A percentile compares a stretch with the other conserved stretches of the same genome.
Conservation (phyloP, 257 asterid genomes). For the Petrea volubilis region DNA sequence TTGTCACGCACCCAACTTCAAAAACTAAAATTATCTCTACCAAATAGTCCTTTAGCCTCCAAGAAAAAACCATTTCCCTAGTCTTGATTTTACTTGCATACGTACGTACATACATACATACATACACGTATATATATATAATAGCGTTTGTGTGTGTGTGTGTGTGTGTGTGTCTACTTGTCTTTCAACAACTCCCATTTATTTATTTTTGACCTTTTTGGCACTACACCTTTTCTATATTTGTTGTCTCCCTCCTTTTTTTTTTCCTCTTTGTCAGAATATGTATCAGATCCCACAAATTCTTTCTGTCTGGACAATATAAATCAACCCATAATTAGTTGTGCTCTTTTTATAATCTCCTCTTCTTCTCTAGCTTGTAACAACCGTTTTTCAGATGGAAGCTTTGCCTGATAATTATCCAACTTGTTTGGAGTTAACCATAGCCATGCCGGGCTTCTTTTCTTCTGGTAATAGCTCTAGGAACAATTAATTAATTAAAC, state of each 20-base stretch:
- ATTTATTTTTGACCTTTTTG: constrained; percentile 43
- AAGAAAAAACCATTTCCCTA: constrained; percentile 7
- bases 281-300: constrained; percentile 24
- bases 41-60: neutral
- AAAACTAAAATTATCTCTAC: neutral
- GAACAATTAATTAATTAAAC: neutral
- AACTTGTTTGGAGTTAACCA: constrained; percentile 58
- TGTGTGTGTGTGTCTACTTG: no score
- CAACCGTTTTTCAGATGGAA: constrained; percentile 49
- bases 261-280: constrained; percentile 29
- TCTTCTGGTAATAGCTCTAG: constrained; percentile 49
- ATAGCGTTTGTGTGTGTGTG: neutral
- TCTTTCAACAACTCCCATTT: constrained; percentile 39
- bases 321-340: neutral
- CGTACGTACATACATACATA: no score
- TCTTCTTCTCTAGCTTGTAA: neutral
- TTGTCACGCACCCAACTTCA: constrained; percentile 27
- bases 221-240: constrained; percentile 34
- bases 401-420: constrained; percentile 35
- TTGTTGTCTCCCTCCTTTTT: constrained; percentile 30
- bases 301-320: constrained; percentile 26
- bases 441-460: constrained; percentile 58
- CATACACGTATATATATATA: no score
- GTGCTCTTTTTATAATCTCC: neutral
- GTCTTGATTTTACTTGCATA: neutral